Conservation (phyloP, 768 basidiomycete species). For the Amanita jacksonii region DNA sequence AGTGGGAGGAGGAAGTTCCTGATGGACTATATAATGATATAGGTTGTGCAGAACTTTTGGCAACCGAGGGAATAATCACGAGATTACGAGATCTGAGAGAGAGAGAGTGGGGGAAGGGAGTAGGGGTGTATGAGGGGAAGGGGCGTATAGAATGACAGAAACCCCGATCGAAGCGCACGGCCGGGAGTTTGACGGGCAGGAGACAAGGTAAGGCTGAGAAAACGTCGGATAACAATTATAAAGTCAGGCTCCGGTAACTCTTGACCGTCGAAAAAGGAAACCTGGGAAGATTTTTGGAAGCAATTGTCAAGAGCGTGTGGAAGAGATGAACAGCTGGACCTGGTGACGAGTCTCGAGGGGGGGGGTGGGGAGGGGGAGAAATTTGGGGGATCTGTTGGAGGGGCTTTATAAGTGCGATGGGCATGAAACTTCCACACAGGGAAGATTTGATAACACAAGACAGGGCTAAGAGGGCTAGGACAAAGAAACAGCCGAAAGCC, state of each 20-base stretch:
- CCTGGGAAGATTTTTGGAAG: neutral
- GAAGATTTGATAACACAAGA: conserved; percentile 1
- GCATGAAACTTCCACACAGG: neutral
- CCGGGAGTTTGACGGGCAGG: neutral
- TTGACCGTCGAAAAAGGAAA: neutral
- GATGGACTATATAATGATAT: conserved; percentile 7
- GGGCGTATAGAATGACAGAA: neutral
- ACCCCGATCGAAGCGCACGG: conserved; percentile 8
- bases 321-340: no score
- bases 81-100: no score
- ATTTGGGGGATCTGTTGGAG: no score
- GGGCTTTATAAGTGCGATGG: neutral
- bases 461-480: conserved; percentile 4
- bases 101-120: neutral
- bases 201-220: neutral
- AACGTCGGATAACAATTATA: conserved; percentile 5
- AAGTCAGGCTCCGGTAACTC: neutral
- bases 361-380: no score
- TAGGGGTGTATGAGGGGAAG: neutral
- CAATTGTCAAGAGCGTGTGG: no score
- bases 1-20: neutral
- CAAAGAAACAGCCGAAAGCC: conserved; percentile 8
- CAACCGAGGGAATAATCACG: neutral
- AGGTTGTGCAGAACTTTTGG: conserved; percentile 2
- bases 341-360: no score